Percentiles rank a stretch among this genome's conserved stretches.
Evolutionary conservation across 495 filamentous ascomycete genomes (phyloP).

Genomic region (Sporormia fimetaria): DNA sequence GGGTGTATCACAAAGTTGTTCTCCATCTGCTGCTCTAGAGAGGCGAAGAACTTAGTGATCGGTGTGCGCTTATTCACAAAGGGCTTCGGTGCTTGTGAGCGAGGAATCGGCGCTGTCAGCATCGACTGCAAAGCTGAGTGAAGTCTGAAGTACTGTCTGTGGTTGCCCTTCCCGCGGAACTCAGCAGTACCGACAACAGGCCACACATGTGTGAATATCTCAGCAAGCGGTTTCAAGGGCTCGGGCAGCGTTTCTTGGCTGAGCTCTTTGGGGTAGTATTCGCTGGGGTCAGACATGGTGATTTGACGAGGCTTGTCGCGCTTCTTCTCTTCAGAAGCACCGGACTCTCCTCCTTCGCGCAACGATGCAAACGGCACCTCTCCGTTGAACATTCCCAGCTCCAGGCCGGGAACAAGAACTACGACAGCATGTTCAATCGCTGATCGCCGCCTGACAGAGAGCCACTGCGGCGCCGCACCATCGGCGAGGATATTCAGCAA

Average conservation of each 20-base stretch:
- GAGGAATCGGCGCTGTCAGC: constrained; percentile 57
- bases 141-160: constrained; percentile 62
- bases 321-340: neutral
- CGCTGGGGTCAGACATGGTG: constrained; percentile 33
- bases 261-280: constrained; percentile 64
- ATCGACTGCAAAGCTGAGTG: constrained; percentile 75
- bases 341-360: neutral
- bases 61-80: constrained; percentile 61
- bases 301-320: neutral
- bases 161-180: constrained; percentile 33
- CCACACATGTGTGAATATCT: constrained; percentile 81
- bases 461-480: constrained; percentile 73
- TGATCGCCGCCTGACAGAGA: constrained; percentile 63
- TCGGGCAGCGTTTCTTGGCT: constrained; percentile 47
- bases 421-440: constrained; percentile 74
- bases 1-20: constrained; percentile 76
- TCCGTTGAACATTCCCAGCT: constrained; percentile 78
- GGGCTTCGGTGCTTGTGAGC: constrained; percentile 48
- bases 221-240: constrained; percentile 57
- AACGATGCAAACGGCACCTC: constrained; percentile 32
- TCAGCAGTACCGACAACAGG: constrained; percentile 79
- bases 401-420: constrained; percentile 88
- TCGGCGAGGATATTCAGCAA: constrained; percentile 86
- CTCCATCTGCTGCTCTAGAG: constrained; percentile 60
- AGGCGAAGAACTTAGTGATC: constrained; percentile 64